phyloP scores from a whole-genome alignment of 2,329 filamentous ascomycete species.

The Fusarium sororula region DNA sequence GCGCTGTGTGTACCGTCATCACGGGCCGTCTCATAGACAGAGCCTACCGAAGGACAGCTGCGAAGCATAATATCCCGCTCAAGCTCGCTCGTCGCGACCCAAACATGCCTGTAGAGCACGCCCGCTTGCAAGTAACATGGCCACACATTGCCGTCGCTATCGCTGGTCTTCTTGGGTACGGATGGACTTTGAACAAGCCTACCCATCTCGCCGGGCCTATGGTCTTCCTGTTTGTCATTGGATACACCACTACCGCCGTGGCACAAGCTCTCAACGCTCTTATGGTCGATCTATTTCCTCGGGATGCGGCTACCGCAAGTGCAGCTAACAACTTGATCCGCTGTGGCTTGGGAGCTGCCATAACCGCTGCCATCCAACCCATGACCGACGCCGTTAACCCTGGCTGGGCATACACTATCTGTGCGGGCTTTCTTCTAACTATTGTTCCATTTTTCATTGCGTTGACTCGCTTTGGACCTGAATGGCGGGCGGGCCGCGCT shows the following conservation, averaged over 20 bases:
- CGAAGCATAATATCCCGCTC: not conserved
- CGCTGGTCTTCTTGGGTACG: not conserved
- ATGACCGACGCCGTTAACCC: not conserved
- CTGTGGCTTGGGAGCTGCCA: not conserved
- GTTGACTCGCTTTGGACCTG: not conserved
- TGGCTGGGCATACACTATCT: not conserved
- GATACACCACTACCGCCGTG: not conserved
- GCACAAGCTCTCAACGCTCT: not conserved
- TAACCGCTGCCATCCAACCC: not conserved
- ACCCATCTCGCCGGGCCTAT: not conserved
- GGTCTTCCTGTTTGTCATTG: not conserved
- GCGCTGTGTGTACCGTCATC: not conserved
- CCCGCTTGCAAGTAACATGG: not conserved
- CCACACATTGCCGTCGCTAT: not conserved
- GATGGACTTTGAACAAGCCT: not conserved
- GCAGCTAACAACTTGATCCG: not conserved
- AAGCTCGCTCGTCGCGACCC: not conserved
- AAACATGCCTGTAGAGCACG: not conserved
- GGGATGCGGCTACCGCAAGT: not conserved
- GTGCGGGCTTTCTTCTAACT: not conserved
- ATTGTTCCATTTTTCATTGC: not conserved
- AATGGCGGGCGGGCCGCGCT: fast-evolving
- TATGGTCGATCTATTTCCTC: not conserved
- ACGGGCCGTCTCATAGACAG: not conserved
- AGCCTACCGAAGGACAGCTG: not conserved